A percentile compares a stretch with the other conserved stretches of the same genome.
Evolutionary conservation across 495 filamentous ascomycete genomes (phyloP).

Genomic region (Penicillium salamii): DNA sequence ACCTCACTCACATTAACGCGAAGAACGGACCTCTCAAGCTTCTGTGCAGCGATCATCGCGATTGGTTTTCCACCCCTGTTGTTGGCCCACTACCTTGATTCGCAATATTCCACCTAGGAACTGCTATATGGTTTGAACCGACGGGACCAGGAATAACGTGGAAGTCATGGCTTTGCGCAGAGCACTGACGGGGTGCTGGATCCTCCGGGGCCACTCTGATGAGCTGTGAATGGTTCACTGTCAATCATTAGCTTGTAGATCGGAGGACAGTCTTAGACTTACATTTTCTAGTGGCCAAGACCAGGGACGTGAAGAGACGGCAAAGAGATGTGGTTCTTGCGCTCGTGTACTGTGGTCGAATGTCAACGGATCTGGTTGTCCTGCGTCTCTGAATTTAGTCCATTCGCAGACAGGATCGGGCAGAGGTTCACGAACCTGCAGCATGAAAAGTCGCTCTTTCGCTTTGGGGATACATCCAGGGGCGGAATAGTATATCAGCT

Average conservation of each 20-base stretch:
- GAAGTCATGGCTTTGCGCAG: too few relatives aligned
- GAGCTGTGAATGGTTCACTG: too few relatives aligned
- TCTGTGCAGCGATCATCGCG: not conserved
- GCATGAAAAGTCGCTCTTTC: not conserved
- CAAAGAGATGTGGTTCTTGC: not conserved
- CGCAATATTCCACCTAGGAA: too few relatives aligned
- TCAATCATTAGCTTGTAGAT: too few relatives aligned
- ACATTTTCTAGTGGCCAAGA: too few relatives aligned
- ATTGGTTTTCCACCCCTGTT: too few relatives aligned
- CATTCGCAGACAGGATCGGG: not conserved
- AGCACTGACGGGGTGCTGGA: too few relatives aligned
- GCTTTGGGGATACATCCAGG: not conserved
- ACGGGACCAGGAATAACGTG: too few relatives aligned
- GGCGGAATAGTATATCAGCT: not conserved
- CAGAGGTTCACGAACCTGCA: not conserved
- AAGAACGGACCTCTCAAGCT: not conserved
- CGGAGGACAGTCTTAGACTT: too few relatives aligned
- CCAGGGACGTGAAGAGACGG: not conserved
- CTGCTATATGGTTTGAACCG: too few relatives aligned
- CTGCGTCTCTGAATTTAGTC: not conserved
- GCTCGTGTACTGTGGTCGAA: not conserved
- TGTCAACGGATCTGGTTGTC: not conserved
- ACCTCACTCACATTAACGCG: not conserved
- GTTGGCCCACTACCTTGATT: too few relatives aligned
- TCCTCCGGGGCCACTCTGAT: too few relatives aligned